phyloP scores from a whole-genome alignment of 192 early-diverging fungal genomes.

The Diversispora eburnea region DNA sequence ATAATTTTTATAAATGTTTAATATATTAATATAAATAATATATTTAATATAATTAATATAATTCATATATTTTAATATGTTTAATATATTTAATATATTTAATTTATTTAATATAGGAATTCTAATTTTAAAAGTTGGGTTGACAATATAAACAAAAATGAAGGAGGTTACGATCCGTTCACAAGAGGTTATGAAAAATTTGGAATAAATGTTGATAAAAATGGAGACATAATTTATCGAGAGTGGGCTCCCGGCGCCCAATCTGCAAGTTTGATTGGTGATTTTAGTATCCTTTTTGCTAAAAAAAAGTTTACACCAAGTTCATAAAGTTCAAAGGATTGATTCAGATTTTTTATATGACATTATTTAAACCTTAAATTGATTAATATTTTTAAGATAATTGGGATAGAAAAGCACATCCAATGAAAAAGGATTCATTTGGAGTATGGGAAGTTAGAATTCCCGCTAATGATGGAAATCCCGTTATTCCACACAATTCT shows the following conservation, averaged over 20 bases:
- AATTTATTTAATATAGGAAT: slow-evolving; percentile 38
- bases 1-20: too few relatives aligned
- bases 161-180: slow-evolving; percentile 84
- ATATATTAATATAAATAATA: background rate
- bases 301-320: background rate
- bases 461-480: slow-evolving; percentile 57
- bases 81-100: background rate
- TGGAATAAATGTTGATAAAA: slow-evolving; percentile 72
- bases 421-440: slow-evolving; percentile 76
- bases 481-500: slow-evolving; percentile 77
- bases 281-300: slow-evolving; percentile 72
- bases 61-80: background rate
- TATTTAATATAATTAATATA: background rate
- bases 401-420: slow-evolving; percentile 75
- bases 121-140: slow-evolving; percentile 66
- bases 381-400: slow-evolving; percentile 50
- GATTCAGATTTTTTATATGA: background rate
- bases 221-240: slow-evolving; percentile 69
- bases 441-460: slow-evolving; percentile 80
- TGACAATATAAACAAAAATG: slow-evolving; percentile 58
- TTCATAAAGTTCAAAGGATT: too few relatives aligned
- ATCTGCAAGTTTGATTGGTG: slow-evolving; percentile 80
- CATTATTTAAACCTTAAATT: background rate
- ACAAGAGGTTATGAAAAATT: slow-evolving; percentile 74
- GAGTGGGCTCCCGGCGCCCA: slow-evolving; percentile 92